Evolutionary conservation across 2,329 filamentous ascomycete species (phyloP).

Genomic region (Ambrosiella cleistominuta): DNA sequence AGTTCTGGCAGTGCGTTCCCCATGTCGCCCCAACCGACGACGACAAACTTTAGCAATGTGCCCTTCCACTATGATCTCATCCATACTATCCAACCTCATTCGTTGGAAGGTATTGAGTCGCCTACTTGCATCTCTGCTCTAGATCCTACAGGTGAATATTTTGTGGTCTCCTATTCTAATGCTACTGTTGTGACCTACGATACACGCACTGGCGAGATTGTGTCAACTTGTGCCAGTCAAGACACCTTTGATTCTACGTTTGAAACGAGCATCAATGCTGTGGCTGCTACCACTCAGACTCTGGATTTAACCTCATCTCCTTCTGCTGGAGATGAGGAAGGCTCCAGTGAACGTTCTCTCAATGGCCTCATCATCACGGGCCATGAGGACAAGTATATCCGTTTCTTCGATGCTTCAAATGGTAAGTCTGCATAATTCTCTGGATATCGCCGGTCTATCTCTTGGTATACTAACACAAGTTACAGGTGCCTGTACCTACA

Average conservation of each 20-base stretch:
- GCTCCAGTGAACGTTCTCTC: slow-evolving; percentile 61
- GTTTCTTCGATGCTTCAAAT: slow-evolving; percentile 97
- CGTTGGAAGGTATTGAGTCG: slow-evolving; percentile 32
- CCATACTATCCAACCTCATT: slow-evolving; percentile 40
- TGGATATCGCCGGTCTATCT: neutral
- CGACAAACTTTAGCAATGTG: slow-evolving; percentile 61
- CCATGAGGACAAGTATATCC: slow-evolving; percentile 88
- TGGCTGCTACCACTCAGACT: slow-evolving; percentile 72
- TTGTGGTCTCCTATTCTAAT: slow-evolving; percentile 85
- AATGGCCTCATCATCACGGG: slow-evolving; percentile 92
- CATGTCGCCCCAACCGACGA: slow-evolving; percentile 63
- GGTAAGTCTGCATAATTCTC: slow-evolving; percentile 42
- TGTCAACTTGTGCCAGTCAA: slow-evolving; percentile 79
- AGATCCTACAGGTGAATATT: slow-evolving; percentile 65
- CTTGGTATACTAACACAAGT: neutral
- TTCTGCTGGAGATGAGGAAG: slow-evolving; percentile 51
- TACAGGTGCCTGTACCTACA: slow-evolving; percentile 94
- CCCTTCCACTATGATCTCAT: slow-evolving; percentile 79
- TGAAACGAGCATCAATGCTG: slow-evolving; percentile 69
- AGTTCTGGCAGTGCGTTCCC: slow-evolving; percentile 87
- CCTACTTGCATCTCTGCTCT: slow-evolving; percentile 88
- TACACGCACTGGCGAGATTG: slow-evolving; percentile 76
- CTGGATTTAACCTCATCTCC: slow-evolving; percentile 49
- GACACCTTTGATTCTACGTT: slow-evolving; percentile 82
- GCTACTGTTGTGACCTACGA: slow-evolving; percentile 84